Evolutionary conservation across 1,284 basidiomycete genomes (phyloP), one percentile per base, ranked within the genome.

Genomic region (Cutaneotrichosporon cyanovorans): DNA sequence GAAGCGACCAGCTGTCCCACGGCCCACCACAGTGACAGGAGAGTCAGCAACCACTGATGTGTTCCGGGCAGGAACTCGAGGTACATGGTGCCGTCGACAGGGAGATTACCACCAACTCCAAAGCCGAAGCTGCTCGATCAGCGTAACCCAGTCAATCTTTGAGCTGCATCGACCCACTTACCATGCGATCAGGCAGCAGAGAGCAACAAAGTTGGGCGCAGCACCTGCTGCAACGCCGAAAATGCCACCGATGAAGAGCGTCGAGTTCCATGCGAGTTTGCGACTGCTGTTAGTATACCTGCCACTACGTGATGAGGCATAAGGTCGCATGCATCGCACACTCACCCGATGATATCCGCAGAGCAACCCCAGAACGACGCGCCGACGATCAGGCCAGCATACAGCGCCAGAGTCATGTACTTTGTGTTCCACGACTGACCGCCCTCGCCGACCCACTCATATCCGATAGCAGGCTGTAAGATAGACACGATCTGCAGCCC

Each of bases 21-120:
- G 15, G 78, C 78, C 81, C 81, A 83, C 76, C 79, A 82, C 22
- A 77, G 73, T 9, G 79, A 80, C 1, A 83, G 73, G n/a, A 83
- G 69, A 0, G 80, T 83, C 37, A 83, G 66, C 31, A 80, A 76
- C 76, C 78, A 82, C 74, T 81, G 78, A 49, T 79, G 72, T 11
- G 72, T 74, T 40, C 73, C 64, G 1, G 79, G 79, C 33, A 80
- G 69, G 53, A 78, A 76, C 58, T 81, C 79, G 40, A 81, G 70
- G 60, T 76, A 80, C 40, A 80, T 66, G 8, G 77, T 77, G 40
- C 78, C 78, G 56, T 80, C 78, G 18, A 80, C 78, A 3, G 77
- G 79, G 15, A 80, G 60, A 42, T 80, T 81, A 51, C 80, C 75
- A 51, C 80, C 76, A 37, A 79, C 67, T 30, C 79, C 80, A 48